Conservation (phyloP, 345 rosid genomes). For the Excoecaria cochinchinensis region DNA sequence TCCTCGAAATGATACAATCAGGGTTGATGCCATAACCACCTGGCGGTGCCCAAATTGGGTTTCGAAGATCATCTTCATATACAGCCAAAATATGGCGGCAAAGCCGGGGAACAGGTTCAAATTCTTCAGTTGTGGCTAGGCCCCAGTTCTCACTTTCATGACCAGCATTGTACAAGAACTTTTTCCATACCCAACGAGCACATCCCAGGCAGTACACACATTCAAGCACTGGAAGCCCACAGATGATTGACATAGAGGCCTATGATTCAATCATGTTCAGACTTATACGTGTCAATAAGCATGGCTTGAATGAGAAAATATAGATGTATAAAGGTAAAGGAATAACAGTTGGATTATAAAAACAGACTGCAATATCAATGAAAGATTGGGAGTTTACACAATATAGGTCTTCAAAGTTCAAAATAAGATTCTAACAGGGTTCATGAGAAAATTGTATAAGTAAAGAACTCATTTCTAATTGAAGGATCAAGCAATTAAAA, state of each 20-base stretch:
- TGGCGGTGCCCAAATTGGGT: conserved; percentile 87
- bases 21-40: conserved; percentile 81
- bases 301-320: background rate
- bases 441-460: background rate
- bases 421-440: background rate
- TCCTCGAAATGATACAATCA: conserved; percentile 54
- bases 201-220: conserved; percentile 88
- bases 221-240: conserved; percentile 82
- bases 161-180: conserved; percentile 84
- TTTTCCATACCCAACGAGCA: conserved; percentile 84
- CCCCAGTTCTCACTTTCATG: conserved; percentile 92
- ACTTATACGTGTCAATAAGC: conserved; percentile 9
- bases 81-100: conserved; percentile 70
- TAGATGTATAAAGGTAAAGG: background rate
- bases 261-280: conserved; percentile 39
- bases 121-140: conserved; percentile 68
- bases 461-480: background rate
- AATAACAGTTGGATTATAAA: background rate
- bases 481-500: background rate
- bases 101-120: conserved; percentile 71
- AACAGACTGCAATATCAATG: background rate
- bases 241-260: conserved; percentile 72
- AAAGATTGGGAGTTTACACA: background rate
- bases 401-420: background rate
- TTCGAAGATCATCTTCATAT: conserved; percentile 74